These are phyloP conservation scores for Dalbergia cultrata DNA, from an alignment of 306 rosid species.

Conservation along the genomic window DNA sequence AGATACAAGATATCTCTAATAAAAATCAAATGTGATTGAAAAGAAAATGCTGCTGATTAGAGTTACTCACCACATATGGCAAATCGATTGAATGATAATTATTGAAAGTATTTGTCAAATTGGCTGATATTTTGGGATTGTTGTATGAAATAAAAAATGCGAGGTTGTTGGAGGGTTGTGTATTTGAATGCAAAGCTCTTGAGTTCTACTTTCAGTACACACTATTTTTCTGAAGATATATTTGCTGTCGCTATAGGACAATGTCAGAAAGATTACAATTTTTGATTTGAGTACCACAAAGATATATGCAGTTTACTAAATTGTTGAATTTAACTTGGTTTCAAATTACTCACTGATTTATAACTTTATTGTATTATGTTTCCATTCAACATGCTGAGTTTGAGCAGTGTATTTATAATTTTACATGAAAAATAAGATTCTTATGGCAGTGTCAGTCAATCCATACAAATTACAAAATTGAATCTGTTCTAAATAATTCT, in stretches of 20 bases:
- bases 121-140: background rate
- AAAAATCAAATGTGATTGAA: constrained; percentile 15
- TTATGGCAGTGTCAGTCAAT: background rate
- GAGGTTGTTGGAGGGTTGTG: constrained; percentile 15
- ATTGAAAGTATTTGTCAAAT: background rate
- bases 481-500: constrained; percentile 14
- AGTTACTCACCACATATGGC: constrained; percentile 6
- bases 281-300: background rate
- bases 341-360: background rate
- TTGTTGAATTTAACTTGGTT: constrained; percentile 16
- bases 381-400: constrained; percentile 2
- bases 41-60: constrained; percentile 13
- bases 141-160: background rate
- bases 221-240: background rate
- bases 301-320: background rate
- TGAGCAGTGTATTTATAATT: background rate
- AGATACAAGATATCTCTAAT: background rate
- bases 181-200: constrained; percentile 8
- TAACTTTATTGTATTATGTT: background rate
- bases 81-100: constrained; percentile 34
- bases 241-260: background rate
- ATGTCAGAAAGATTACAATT: background rate
- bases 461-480: background rate
- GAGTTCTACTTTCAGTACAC: background rate
- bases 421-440: constrained; percentile 16